Base-by-base conservation (phyloP, 2,329 filamentous ascomycete species). In the Fusarium virguliforme region DNA sequence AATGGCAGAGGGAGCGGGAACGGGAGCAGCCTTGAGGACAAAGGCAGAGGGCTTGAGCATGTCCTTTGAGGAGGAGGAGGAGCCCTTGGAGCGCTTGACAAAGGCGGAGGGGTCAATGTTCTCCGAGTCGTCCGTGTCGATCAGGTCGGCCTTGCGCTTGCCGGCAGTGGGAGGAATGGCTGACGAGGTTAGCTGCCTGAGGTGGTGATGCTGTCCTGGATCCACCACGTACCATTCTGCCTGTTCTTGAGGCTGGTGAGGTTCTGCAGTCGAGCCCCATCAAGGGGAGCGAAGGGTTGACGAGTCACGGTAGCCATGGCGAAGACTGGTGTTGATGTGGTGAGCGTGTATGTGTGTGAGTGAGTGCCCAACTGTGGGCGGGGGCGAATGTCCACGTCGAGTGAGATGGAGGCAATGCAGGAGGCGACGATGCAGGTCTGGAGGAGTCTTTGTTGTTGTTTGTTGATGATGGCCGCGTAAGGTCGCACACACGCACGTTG, bases 181-280 rank as follows among this genome's bases (percentile, higher is more conserved):
- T 87, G 73, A 12, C 46, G 54, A 10, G 56, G 68, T 75, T 59
- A 75, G 57, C 18, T 18, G 18, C 18, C 18, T 18, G 18, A 26
- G 32, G 28, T 34, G 48, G 32, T 22, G 18, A 51, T 18, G 18
- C 24, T 18, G n/a, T 34, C 32, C 18, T 24, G 30, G n/a, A 53
- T 37, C 59, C 48, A 63, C 61, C 56, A 84, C 87, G 74, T 87
- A 91, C 89, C 87, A 85, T 91, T 91, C 78, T 95, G 92, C 80
- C 90, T 86, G 81, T 95, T 95, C 85, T 94, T 95, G 56, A 91
- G 82, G 81, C 90, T 94, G 28, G 90, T 91, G 75, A 95, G 84
- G 71, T 85, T 89, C 80, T 94, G 91, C 28, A 95, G 85, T 73
- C 93, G 89, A 62, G 90, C 84, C 74, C 86, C 86, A 78, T 93